Base-by-base conservation (phyloP, 1,284 basidiomycete genomes). In the Sanguinoderma infundibulare region DNA sequence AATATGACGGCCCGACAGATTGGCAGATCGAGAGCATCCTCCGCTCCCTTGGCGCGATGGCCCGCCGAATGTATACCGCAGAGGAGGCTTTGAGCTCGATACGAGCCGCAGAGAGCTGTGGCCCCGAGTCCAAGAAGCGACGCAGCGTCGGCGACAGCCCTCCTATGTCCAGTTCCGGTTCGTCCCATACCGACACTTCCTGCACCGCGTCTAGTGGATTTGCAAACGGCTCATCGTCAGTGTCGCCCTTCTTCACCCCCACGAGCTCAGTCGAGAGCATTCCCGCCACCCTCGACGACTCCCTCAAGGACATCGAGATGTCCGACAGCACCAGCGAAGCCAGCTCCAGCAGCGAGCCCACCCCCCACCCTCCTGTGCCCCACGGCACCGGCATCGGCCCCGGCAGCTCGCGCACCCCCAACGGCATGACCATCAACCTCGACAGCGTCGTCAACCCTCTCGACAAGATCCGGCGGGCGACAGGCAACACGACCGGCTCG, bases 11-110 rank as follows among this genome's bases (percentile, higher is more conserved):
- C 2, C 85, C 85, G 1, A 67, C 78, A 52, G 84, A 87, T 74
- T 87, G 84, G 86, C 84, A 87, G 70, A 89, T 84, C 10, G 84
- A 89, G 49, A 77, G 79, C 65, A 87, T 91, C 67, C 73, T 87
- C 35, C 81, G 83, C 57, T 84, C 83, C 32, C 77, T 91, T 61
- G 75, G 77, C 32, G 79, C 77, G 15, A 77, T 90, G 65, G 84
- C 82, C 0, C 76, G 80, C 40, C 78, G 88, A 66, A 86, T 89
- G 83, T 83, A 83, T 71, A 78, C 79, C 20, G 87, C 89, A 12
- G 89, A 91, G 67, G 81, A 83, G 14, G 70, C 77, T 1, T 68
- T 83, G 42, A 74, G 69, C 26, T 67, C 74, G 38, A 76, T 81
- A 57, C 78, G 77, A 63, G 75, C 75, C 1, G 73, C 76, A 38